A percentile compares a stretch with the other conserved stretches of the same genome.
These are phyloP conservation scores for Mycena kentingensis DNA, from an alignment of 768 basidiomycete species.

Conservation along the genomic window DNA sequence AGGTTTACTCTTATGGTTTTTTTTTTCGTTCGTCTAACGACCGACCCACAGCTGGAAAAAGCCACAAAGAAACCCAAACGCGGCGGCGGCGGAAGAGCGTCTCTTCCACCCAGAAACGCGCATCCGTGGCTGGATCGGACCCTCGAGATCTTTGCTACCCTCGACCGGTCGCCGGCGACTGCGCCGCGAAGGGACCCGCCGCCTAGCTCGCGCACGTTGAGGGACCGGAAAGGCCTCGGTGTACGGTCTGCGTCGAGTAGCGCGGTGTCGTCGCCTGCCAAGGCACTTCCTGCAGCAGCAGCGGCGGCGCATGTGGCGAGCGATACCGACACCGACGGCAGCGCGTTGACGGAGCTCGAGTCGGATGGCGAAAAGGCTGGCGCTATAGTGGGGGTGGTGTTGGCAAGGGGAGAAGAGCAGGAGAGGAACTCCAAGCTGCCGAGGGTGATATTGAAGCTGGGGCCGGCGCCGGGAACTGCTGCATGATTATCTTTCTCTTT, in stretches of 20 bases:
- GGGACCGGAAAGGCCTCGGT: constrained; percentile 49
- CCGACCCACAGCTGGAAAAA: constrained; percentile 57
- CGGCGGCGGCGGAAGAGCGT: constrained; percentile 49
- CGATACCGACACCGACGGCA: background rate
- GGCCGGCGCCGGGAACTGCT: constrained; percentile 38
- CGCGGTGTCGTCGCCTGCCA: constrained; percentile 23
- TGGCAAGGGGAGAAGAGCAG: constrained; percentile 32
- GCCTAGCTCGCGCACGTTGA: constrained; percentile 48
- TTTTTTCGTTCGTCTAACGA: background rate
- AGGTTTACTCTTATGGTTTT: constrained; percentile 15
- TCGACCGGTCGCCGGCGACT: constrained; percentile 38
- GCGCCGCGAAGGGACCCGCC: constrained; percentile 30
- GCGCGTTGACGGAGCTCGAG: constrained; percentile 1
- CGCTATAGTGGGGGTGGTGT: constrained; percentile 17
- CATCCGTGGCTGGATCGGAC: constrained; percentile 66
- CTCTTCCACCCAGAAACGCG: constrained; percentile 33
- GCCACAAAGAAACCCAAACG: constrained; percentile 53
- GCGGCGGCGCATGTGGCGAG: too few species aligned
- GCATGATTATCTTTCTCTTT: too few species aligned
- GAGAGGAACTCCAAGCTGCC: too few species aligned
- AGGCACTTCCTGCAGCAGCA: constrained; percentile 8
- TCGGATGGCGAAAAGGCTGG: constrained; percentile 19
- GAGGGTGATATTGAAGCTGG: constrained; percentile 58
- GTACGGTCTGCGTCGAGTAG: constrained; percentile 16
- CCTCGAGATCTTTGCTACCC: constrained; percentile 45